Evolutionary conservation across 176 grass and related monocot genomes (phyloP).

Genomic region (Carex littledalei): DNA sequence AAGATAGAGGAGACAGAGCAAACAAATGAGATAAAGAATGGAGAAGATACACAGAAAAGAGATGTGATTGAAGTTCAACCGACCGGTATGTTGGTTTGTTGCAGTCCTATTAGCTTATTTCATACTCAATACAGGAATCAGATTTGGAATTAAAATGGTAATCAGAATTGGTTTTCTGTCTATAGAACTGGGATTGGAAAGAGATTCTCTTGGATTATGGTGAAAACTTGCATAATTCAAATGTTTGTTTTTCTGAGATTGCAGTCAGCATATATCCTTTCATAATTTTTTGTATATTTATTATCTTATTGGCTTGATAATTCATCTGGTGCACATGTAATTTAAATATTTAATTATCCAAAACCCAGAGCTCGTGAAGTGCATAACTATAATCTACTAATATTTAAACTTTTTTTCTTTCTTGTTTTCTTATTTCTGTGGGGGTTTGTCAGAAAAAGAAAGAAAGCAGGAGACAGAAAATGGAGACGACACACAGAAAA

Average conservation of each 20-base stretch:
- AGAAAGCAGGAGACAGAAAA: neutral
- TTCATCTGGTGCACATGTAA: neutral
- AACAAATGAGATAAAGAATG: neutral
- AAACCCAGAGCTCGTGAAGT: neutral
- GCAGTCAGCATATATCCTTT: neutral
- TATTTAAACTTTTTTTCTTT: neutral
- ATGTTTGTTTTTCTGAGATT: neutral
- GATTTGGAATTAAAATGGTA: neutral
- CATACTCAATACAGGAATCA: neutral
- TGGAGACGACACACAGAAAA: neutral
- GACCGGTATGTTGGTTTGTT: slow-evolving; percentile 3
- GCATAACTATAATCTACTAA: neutral
- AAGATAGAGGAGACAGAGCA: neutral
- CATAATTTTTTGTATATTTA: neutral
- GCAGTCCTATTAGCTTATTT: neutral
- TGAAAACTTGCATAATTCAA: neutral
- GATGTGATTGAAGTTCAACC: slow-evolving; percentile 14
- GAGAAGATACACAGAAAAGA: slow-evolving; percentile 2
- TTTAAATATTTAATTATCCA: neutral
- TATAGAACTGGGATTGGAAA: neutral
- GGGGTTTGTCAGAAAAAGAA: neutral
- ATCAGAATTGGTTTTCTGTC: neutral
- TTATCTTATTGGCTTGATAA: neutral
- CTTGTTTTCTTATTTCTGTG: neutral
- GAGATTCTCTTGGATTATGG: neutral